Conservation (phyloP, 257 asterid species). For the Solanum tarapatanum region DNA sequence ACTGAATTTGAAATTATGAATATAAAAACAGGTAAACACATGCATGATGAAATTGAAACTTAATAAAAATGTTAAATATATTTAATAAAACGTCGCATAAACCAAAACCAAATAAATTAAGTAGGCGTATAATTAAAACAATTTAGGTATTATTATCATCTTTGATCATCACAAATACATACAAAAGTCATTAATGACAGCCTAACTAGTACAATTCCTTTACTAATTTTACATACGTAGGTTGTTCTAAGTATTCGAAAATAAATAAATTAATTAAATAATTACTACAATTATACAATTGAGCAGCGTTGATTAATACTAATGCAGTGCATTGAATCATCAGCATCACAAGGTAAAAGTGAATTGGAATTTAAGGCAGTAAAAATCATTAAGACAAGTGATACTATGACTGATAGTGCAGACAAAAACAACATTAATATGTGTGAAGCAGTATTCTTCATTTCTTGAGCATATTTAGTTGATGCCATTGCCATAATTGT, state of each 20-base stretch:
- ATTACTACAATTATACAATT: neutral
- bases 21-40: neutral
- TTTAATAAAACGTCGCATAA: neutral
- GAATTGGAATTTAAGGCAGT: neutral
- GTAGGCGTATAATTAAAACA: neutral
- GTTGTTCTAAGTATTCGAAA: neutral
- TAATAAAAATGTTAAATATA: no score
- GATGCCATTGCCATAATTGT: constrained; percentile 5
- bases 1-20: neutral
- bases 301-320: accelerated
- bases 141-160: neutral
- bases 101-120: neutral
- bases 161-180: neutral
- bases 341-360: neutral
- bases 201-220: neutral
- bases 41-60: neutral
- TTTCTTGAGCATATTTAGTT: constrained; percentile 2
- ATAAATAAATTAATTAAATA: neutral
- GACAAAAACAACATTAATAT: constrained; percentile 3
- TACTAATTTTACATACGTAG: neutral
- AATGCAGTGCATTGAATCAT: neutral
- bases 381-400: neutral
- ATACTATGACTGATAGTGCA: neutral
- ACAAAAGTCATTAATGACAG: neutral
- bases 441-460: constrained; percentile 1